Conservation (phyloP, 2,329 filamentous ascomycete genomes). For the Penicillium sp. region DNA sequence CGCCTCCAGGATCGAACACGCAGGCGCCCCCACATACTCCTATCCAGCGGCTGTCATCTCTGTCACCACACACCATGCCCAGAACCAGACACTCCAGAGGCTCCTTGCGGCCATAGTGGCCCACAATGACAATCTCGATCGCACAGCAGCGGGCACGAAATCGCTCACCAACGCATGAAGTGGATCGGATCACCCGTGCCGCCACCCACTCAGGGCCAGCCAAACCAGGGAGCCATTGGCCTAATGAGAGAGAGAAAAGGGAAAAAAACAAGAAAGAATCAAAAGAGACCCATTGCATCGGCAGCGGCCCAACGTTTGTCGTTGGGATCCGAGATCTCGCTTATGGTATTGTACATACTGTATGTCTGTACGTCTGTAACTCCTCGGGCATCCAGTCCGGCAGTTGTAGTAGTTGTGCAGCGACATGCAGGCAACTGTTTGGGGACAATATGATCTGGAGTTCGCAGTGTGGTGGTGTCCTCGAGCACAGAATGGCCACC, state of each 20-base stretch:
- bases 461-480: background rate
- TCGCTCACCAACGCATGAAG: background rate
- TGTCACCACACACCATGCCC: background rate
- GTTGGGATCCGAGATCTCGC: background rate
- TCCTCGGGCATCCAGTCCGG: background rate
- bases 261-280: background rate
- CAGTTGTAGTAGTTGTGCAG: background rate
- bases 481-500: background rate
- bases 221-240: background rate
- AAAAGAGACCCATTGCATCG: background rate
- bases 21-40: background rate
- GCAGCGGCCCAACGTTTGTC: constrained; percentile 1
- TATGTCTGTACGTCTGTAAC: background rate
- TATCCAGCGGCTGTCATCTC: background rate
- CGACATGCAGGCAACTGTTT: background rate
- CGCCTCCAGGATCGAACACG: background rate
- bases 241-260: background rate
- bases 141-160: background rate
- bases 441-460: background rate
- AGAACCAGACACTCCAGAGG: background rate
- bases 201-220: background rate
- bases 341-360: background rate
- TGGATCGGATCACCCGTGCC: constrained; percentile 7
- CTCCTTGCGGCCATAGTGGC: background rate
- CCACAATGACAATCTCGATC: constrained; percentile 3